phyloP scores from a whole-genome alignment of 1,284 basidiomycete genomes.

The Fistulinella cinereoalba region DNA sequence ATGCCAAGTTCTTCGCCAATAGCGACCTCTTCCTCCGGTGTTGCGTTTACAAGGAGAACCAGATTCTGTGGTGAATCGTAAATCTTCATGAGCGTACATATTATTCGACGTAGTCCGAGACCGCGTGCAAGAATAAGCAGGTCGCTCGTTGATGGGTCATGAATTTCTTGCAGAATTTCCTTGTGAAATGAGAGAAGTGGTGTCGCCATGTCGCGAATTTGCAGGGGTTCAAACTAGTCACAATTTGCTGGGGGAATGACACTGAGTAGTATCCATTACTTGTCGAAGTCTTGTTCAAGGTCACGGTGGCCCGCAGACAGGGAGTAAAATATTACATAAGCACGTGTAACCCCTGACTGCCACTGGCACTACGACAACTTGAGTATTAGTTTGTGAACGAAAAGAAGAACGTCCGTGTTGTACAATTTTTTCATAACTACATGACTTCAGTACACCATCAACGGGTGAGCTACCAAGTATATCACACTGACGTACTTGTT shows the following conservation, averaged over 20 bases:
- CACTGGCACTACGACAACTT: too few species aligned
- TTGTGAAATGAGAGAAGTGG: constrained; percentile 63
- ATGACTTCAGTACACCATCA: too few species aligned
- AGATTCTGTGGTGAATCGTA: constrained; percentile 88
- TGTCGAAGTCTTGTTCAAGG: too few species aligned
- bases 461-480: too few species aligned
- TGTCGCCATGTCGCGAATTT: constrained; percentile 19
- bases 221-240: too few species aligned
- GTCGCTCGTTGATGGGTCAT: constrained; percentile 79
- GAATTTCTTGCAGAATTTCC: constrained; percentile 60
- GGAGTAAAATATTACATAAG: background rate
- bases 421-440: too few species aligned
- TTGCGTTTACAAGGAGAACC: constrained; percentile 86
- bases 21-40: constrained; percentile 82
- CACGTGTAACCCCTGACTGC: background rate
- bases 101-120: constrained; percentile 75
- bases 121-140: constrained; percentile 85
- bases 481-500: background rate
- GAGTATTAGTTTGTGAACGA: too few species aligned
- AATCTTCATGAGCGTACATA: constrained; percentile 87
- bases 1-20: constrained; percentile 92
- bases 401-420: too few species aligned
- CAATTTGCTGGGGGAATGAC: too few species aligned
- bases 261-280: too few species aligned
- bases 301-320: too few species aligned